These are phyloP conservation scores for Aspergillus sp. DNA, from an alignment of 2,329 filamentous ascomycete species.

Conservation along the genomic window DNA sequence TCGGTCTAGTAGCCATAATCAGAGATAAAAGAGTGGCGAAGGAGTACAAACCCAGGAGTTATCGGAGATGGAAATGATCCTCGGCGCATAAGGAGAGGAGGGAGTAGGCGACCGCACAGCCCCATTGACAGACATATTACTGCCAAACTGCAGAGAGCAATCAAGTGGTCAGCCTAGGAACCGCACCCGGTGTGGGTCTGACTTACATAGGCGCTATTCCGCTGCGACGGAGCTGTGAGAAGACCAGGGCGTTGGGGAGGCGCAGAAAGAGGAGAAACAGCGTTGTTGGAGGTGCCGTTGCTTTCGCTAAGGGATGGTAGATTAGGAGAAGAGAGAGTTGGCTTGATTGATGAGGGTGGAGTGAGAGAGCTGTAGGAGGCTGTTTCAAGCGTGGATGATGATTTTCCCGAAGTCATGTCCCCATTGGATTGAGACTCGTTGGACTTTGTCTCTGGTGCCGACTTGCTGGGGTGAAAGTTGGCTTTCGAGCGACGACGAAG, in stretches of 20 bases:
- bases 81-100: constrained; percentile 77
- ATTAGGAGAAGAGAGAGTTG: constrained; percentile 67
- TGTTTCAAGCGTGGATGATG: constrained; percentile 63
- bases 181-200: constrained; percentile 10
- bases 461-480: constrained; percentile 66
- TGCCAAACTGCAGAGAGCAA: constrained; percentile 35
- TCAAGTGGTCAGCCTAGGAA: not conserved
- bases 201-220: constrained; percentile 48
- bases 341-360: constrained; percentile 70
- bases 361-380: constrained; percentile 66
- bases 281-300: constrained; percentile 48
- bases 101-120: constrained; percentile 57
- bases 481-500: constrained; percentile 75
- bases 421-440: constrained; percentile 45
- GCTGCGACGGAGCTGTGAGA: constrained; percentile 40
- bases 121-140: constrained; percentile 36
- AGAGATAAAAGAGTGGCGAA: not conserved
- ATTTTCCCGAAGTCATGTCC: constrained; percentile 64
- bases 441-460: constrained; percentile 44
- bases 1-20: not conserved
- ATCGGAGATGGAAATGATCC: constrained; percentile 75
- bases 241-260: constrained; percentile 51
- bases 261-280: constrained; percentile 40
- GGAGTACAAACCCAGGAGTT: constrained; percentile 75
- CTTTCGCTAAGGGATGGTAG: constrained; percentile 54